Evolutionary conservation across 2,329 filamentous ascomycete species (phyloP).

Genomic region (Talaromyces sp.): DNA sequence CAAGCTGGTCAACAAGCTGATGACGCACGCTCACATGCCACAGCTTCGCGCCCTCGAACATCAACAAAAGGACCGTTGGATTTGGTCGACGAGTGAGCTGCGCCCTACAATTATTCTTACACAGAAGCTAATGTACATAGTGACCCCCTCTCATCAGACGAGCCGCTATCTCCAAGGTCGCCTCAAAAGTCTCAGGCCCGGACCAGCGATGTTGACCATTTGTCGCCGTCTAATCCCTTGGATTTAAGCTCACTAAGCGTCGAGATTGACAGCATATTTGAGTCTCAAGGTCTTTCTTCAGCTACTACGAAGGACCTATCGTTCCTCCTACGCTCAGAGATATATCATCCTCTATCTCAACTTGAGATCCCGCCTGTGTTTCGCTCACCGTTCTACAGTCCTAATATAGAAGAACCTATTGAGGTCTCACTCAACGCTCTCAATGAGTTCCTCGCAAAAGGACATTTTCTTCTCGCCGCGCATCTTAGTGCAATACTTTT

Average conservation of each 20-base stretch:
- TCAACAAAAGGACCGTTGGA: constrained; percentile 75
- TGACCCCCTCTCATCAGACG: constrained; percentile 18
- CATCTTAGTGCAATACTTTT: constrained; percentile 38
- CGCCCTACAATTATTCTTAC: constrained; percentile 5
- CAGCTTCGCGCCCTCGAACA: constrained; percentile 37
- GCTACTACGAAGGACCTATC: constrained; percentile 69
- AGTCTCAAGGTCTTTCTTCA: constrained; percentile 27
- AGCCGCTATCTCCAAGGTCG: constrained; percentile 12
- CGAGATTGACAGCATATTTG: constrained; percentile 17
- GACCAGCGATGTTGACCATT: constrained; percentile 17
- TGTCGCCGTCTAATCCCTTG: constrained; percentile 27
- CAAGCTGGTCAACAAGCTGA: background rate
- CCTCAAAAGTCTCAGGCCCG: constrained; percentile 11
- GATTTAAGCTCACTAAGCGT: constrained; percentile 18
- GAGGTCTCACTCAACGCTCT: constrained; percentile 41
- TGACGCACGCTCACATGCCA: constrained; percentile 6
- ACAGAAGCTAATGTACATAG: constrained; percentile 15
- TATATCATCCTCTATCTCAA: constrained; percentile 74
- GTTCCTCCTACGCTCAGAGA: constrained; percentile 70
- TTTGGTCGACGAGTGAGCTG: constrained; percentile 58
- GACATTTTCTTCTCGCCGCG: constrained; percentile 77
- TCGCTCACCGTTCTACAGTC: constrained; percentile 60
- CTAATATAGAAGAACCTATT: constrained; percentile 54
- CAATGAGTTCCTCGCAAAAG: constrained; percentile 59
- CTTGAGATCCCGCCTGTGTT: constrained; percentile 59